phyloP scores from a whole-genome alignment of 176 grass and related monocot genomes.

The Rhynchospora tenuis region DNA sequence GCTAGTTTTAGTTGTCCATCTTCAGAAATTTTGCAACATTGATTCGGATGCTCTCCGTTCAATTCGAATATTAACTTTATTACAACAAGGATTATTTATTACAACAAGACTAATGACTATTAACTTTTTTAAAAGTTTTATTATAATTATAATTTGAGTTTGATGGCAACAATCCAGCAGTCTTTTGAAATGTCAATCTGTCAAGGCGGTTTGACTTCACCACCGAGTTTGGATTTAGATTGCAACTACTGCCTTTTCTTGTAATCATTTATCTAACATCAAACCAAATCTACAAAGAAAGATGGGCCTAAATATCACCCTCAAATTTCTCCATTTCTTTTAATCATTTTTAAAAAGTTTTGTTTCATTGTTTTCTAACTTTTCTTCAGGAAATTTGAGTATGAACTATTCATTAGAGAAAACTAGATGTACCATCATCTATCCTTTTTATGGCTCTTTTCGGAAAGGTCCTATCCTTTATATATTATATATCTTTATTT shows the following conservation, averaged over 20 bases:
- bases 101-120: no score
- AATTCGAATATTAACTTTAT: no score
- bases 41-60: no score
- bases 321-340: neutral
- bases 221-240: neutral
- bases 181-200: no score
- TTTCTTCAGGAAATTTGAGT: neutral
- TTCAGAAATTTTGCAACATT: no score
- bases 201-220: neutral
- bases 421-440: neutral
- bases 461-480: constrained; percentile 1
- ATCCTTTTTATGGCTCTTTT: neutral
- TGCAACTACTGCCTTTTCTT: neutral
- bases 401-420: neutral
- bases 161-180: no score
- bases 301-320: neutral
- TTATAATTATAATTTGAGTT: no score
- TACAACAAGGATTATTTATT: no score
- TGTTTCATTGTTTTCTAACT: neutral
- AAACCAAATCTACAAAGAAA: constrained; percentile 6
- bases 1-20: no score
- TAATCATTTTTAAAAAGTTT: neutral
- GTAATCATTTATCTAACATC: neutral
- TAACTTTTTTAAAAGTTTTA: no score
- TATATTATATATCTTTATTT: neutral